These are phyloP conservation scores for Cyclotella choctawhatcheeana DNA, from an alignment of 108 stramenopile genomes.

Conservation along the genomic window DNA sequence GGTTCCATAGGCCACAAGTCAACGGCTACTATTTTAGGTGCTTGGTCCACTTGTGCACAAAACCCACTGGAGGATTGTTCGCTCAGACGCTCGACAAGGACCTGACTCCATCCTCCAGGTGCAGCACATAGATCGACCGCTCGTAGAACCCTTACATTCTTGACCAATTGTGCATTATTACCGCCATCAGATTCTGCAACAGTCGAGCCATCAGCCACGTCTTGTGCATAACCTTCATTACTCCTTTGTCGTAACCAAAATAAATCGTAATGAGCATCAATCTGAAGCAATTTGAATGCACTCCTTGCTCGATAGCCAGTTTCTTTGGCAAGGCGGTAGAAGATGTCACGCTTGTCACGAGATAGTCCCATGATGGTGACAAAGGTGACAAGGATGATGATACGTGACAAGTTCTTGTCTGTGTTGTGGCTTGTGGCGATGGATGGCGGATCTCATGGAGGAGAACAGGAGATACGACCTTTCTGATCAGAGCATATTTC, in stretches of 20 bases:
- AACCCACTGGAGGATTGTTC: background rate
- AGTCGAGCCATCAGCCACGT: slow-evolving; percentile 4
- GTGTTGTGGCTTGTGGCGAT: too few species aligned
- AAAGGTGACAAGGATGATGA: too few species aligned
- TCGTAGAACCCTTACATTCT: slow-evolving; percentile 11
- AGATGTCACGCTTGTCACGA: slow-evolving; percentile 98
- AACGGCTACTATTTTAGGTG: slow-evolving; percentile 86
- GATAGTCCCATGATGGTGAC: too few species aligned
- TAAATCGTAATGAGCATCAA: slow-evolving; percentile 95
- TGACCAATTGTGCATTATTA: too few species aligned
- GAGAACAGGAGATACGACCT: too few species aligned
- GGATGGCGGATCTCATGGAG: too few species aligned
- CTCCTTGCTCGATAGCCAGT: slow-evolving; percentile 95
- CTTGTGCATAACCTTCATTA: background rate
- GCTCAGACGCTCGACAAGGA: slow-evolving; percentile 77
- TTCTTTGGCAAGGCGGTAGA: slow-evolving; percentile 97
- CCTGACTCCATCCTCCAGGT: slow-evolving; percentile 98
- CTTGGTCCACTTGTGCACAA: background rate
- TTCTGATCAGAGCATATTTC: too few species aligned
- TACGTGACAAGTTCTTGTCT: too few species aligned
- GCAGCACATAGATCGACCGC: slow-evolving; percentile 99
- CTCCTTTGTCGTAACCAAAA: too few species aligned
- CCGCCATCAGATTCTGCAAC: background rate
- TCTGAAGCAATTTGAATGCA: slow-evolving; percentile 97
- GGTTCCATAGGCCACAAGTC: slow-evolving; percentile 99